These are phyloP conservation scores for Neostapfia colusana DNA, from an alignment of 176 grass and related monocot species.

Conservation along the genomic window DNA sequence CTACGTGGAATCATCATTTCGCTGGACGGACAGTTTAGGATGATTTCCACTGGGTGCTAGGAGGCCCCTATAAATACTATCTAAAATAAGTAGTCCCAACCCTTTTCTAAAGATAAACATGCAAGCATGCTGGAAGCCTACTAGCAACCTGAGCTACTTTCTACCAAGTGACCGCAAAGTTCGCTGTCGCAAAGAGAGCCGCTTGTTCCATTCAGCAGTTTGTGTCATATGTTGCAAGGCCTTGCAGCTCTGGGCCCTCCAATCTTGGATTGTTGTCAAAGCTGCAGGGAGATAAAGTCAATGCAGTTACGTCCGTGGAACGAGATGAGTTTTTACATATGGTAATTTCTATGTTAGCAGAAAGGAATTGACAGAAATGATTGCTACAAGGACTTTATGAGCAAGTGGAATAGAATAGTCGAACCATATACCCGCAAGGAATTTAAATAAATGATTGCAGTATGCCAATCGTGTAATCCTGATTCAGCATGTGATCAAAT, in stretches of 20 bases:
- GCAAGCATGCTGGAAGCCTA: background rate
- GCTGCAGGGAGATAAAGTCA: constrained; percentile 33
- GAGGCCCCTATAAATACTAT: constrained; percentile 24
- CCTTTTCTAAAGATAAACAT: background rate
- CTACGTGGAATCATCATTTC: too few relatives aligned
- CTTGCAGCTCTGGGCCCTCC: constrained; percentile 73
- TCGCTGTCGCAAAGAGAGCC: background rate
- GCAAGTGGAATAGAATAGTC: too few relatives aligned
- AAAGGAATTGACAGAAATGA: too few relatives aligned
- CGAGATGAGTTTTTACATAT: background rate
- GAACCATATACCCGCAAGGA: too few relatives aligned
- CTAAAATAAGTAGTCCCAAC: constrained; percentile 12
- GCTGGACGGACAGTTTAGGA: too few relatives aligned
- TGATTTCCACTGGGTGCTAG: too few relatives aligned
- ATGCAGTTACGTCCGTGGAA: background rate
- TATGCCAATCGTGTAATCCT: too few relatives aligned
- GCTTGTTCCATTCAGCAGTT: constrained; percentile 53
- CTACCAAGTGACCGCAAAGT: constrained; percentile 3
- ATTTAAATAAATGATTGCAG: too few relatives aligned
- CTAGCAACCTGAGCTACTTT: constrained; percentile 22
- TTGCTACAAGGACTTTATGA: too few relatives aligned
- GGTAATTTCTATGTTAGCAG: background rate
- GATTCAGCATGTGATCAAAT: background rate
- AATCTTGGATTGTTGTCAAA: constrained; percentile 71
- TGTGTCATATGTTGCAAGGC: constrained; percentile 64